Evolutionary conservation across 352 stramenopile genomes (phyloP), one percentile per base, ranked within the genome.

Genomic region (Aphanomyces astaci): DNA sequence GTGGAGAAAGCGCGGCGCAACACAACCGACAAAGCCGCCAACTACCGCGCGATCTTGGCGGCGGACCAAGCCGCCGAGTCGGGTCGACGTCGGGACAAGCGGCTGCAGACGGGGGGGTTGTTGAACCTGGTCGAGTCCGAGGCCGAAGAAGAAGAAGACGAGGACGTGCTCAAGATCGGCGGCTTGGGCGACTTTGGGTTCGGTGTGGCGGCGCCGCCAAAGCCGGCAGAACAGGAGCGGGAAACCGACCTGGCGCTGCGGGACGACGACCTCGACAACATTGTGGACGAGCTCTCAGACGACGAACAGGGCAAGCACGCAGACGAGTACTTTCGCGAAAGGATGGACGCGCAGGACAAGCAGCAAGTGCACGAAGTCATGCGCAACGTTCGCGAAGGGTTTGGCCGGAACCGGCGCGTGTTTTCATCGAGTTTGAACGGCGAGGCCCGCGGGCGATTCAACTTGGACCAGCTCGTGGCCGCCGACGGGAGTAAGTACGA

Each of bases 311-410:
- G 76, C 56, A 71, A 66, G 30, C 80, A 92, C 40, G 64, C 91
- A 43, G 83, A 91, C 2, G 83, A 89, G 55, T 79, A 90, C 66
- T 88, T 90, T 66, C 86, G 84, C 5, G 76, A 78, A 19, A 80
- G 91, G 59, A 73, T 82, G 13, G 84, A 92, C 56, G 77, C 84
- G 2, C 71, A 82, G 51, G 86, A 94, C 71, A 78, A 77, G 0
- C 66, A 90, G 17, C 79, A 90, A 32, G 78, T 94, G 11, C 86
- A 86, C 63, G 84, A 90, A 64, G 86, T 94, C 2, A 94, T 94
- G 81, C 81, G 86, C 24, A 92, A 92, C 63, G 86, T 94, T n/a
- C 91, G 91, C 60, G 86, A 94, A 62, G 86, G 86, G 51, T 94
- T 92, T 69, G 86, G 86, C 19, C 82, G 86, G 71, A 94, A 92